Percentiles rank a stretch among this genome's conserved stretches.
Evolutionary conservation across 805 yeast species (phyloP).

Genomic region (Lipomyces yamanashiensis): DNA sequence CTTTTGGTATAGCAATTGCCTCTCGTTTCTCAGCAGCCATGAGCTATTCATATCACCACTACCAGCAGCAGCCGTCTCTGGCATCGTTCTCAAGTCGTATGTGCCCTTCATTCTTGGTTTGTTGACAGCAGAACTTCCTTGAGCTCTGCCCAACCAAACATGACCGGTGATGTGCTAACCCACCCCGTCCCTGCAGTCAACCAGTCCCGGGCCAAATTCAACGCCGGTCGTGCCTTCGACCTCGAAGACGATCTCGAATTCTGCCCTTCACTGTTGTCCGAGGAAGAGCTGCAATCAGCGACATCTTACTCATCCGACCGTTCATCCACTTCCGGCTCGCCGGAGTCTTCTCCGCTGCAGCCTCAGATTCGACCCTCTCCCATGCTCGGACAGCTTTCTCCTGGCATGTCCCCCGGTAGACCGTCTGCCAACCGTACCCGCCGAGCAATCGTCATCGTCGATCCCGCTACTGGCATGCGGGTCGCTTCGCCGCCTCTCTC

Average conservation of each 20-base stretch:
- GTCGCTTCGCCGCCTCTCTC: slow-evolving; percentile 51
- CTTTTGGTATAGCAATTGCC: neutral
- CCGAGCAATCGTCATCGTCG: slow-evolving; percentile 53
- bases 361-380: slow-evolving; percentile 26
- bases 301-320: slow-evolving; percentile 34
- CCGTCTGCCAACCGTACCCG: slow-evolving; percentile 28
- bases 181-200: slow-evolving; percentile 8
- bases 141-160: neutral
- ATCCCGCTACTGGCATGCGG: slow-evolving; percentile 59
- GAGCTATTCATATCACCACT: slow-evolving; percentile 29
- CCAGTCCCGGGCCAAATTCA: slow-evolving; percentile 49
- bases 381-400: slow-evolving; percentile 30
- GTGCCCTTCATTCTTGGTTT: neutral
- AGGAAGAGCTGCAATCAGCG: slow-evolving; percentile 35
- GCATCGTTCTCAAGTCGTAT: slow-evolving; percentile 13
- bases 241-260: slow-evolving; percentile 73
- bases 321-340: slow-evolving; percentile 38
- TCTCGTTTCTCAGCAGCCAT: slow-evolving; percentile 4
- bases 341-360: slow-evolving; percentile 38
- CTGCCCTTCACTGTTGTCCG: slow-evolving; percentile 53
- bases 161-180: neutral
- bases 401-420: slow-evolving; percentile 28
- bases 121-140: neutral
- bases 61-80: slow-evolving; percentile 15
- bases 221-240: slow-evolving; percentile 71